Base-by-base conservation (phyloP, 1,284 basidiomycete genomes). In the Ceratobasidium theobromae region DNA sequence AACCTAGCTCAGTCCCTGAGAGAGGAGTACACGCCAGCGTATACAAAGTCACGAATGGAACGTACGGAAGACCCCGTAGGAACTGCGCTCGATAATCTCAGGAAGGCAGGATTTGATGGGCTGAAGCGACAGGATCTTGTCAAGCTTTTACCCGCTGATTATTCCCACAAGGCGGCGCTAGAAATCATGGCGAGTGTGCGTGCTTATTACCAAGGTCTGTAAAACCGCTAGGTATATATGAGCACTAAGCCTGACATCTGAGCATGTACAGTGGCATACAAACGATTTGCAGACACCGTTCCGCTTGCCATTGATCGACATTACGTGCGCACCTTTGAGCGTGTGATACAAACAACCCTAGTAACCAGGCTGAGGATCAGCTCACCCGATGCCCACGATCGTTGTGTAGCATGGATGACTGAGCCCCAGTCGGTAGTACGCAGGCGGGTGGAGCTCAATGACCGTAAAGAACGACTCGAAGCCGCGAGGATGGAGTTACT, bases 221-320 rank as follows among this genome's bases (percentile, higher is more conserved):
- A n/a, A 3, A 6, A 9, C 5, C 6, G 4, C n/a, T 11, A 38
- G 23, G 25, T 49, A 16, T 1, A 16, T 14, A 41, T 18, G 35
- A 8, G 25, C 2, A 5, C 52, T 30, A 35, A 14, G 9, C 3
- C 30, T 52, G 18, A 2, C 23, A 21, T 1, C n/a, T 45, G 12
- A 1, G n/a, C n/a, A n/a, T n/a, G n/a, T n/a, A 21, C 30, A 67
- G 66, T 67, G 14, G 66, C 66, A 45, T 67, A 68, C 33, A 68
- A 68, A 28, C 57, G 67, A n/a, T 68, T 68, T 30, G 32, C 58
- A 4, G 82, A 84, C 72, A 75, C 76, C 54, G 70, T 82, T 1
- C 82, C 82, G 0, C 72, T 76, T n/a, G 68, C 78, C 25, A 81
- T 84, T 67, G 81, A 83, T 70, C 72, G 73, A 53, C 74, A 75